Conservation (phyloP, 176 grass and related monocot genomes). For the Zea luxurians region DNA sequence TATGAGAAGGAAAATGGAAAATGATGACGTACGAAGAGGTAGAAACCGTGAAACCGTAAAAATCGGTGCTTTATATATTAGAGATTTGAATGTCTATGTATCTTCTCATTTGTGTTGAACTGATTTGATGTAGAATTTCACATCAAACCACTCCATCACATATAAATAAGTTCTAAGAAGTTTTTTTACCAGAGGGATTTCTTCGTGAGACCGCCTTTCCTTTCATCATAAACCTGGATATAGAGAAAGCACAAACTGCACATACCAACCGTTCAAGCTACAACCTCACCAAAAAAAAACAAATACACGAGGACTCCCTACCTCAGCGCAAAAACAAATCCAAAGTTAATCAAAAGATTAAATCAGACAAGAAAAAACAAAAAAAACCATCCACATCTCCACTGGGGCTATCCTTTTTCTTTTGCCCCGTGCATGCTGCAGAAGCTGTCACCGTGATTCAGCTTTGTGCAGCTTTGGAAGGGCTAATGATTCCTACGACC, state of each 20-base stretch:
- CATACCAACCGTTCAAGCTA: slow-evolving; percentile 37
- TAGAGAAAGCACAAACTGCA: slow-evolving; percentile 25
- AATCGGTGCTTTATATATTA: too few relatives aligned
- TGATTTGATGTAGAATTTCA: too few relatives aligned
- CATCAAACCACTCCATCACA: too few relatives aligned
- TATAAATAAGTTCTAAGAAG: too few relatives aligned
- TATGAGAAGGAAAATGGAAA: too few relatives aligned
- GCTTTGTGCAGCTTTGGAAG: slow-evolving; percentile 39
- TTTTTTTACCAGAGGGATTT: not conserved
- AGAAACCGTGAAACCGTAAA: too few relatives aligned
- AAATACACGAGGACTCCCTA: slow-evolving; percentile 12
- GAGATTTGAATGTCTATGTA: too few relatives aligned
- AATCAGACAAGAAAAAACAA: not conserved
- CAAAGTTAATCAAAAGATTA: not conserved
- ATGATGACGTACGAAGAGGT: too few relatives aligned
- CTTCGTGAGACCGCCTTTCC: not conserved
- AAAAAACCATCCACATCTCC: slow-evolving; percentile 28
- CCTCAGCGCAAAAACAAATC: slow-evolving; percentile 26
- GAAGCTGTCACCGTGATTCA: slow-evolving; percentile 52
- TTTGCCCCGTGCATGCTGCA: slow-evolving; percentile 23
- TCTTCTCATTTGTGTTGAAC: too few relatives aligned
- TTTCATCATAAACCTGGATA: slow-evolving; percentile 37
- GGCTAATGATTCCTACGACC: slow-evolving; percentile 47
- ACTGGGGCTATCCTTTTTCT: slow-evolving; percentile 10
- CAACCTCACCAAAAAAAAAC: slow-evolving; percentile 26